These are phyloP conservation scores for Tylopilus vinaceipallidus DNA, from an alignment of 768 basidiomycete species.

Conservation along the genomic window DNA sequence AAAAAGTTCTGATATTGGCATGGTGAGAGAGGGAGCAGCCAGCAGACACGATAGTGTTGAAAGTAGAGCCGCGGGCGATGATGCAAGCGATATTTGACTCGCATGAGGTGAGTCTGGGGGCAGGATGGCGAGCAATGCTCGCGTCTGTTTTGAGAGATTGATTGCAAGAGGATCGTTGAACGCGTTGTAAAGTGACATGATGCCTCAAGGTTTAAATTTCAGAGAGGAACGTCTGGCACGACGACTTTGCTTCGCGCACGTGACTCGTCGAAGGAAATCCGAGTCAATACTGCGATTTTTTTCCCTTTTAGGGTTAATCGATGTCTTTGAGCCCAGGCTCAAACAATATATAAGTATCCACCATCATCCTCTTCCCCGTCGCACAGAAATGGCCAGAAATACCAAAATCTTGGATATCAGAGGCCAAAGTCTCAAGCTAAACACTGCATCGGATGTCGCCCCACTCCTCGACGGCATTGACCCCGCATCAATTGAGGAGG, in stretches of 20 bases:
- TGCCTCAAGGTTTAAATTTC: too few species aligned
- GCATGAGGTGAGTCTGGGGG: conserved; percentile 42
- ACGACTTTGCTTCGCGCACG: conserved; percentile 17
- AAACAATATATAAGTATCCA: background rate
- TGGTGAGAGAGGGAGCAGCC: conserved; percentile 58
- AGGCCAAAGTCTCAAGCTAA: conserved; percentile 60
- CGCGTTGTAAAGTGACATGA: conserved; percentile 8
- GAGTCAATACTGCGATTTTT: background rate
- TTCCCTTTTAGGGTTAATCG: conserved; percentile 23
- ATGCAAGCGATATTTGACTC: conserved; percentile 36
- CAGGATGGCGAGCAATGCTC: conserved; percentile 42
- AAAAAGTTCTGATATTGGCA: conserved; percentile 61
- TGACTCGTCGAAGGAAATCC: conserved; percentile 21
- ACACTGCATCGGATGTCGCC: conserved; percentile 70
- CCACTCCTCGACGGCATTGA: conserved; percentile 67
- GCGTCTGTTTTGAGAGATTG: conserved; percentile 55
- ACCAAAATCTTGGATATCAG: conserved; percentile 28
- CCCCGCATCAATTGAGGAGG: conserved; percentile 72
- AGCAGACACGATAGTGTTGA: conserved; percentile 58
- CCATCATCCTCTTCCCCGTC: background rate
- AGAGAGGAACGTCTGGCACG: too few species aligned
- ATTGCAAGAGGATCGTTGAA: conserved; percentile 58
- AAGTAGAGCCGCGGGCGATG: conserved; percentile 45
- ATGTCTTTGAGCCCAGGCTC: conserved; percentile 4
- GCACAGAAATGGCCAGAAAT: conserved; percentile 16